phyloP scores from a whole-genome alignment of 305 asterid species.

The Coffea humblotiana region DNA sequence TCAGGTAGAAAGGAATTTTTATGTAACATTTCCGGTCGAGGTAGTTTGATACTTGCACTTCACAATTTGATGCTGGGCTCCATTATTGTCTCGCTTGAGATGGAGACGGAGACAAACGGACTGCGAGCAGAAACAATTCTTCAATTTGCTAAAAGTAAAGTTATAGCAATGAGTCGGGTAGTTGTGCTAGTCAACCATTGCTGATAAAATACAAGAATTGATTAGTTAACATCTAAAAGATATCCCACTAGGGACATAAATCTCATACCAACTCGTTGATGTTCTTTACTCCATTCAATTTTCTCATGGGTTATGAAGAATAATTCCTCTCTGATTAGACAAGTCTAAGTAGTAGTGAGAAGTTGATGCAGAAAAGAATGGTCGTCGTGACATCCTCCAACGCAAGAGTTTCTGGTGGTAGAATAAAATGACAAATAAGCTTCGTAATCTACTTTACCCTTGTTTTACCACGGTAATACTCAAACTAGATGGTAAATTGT shows the following conservation, averaged over 20 bases:
- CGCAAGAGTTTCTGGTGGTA: neutral
- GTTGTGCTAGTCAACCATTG: neutral
- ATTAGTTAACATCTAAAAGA: slow-evolving; percentile 3
- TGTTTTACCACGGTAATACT: too few relatives aligned
- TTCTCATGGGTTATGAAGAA: neutral
- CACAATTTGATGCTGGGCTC: slow-evolving; percentile 3
- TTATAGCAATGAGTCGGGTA: neutral
- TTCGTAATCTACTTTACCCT: too few relatives aligned
- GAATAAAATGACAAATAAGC: neutral
- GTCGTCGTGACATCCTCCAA: neutral
- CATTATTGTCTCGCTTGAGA: slow-evolving; percentile 1
- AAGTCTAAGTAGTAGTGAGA: neutral
- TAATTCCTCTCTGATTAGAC: neutral
- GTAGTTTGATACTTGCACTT: neutral
- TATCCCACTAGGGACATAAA: slow-evolving; percentile 1
- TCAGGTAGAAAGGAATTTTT: neutral
- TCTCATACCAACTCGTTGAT: neutral
- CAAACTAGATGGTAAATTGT: too few relatives aligned
- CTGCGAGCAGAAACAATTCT: neutral
- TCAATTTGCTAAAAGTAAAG: neutral
- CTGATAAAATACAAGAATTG: neutral
- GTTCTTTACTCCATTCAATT: neutral
- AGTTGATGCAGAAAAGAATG: neutral
- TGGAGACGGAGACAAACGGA: neutral
- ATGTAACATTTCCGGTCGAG: neutral